phyloP scores from a whole-genome alignment of 2,329 filamentous ascomycete genomes.

The Beauveria rudraprayagi region DNA sequence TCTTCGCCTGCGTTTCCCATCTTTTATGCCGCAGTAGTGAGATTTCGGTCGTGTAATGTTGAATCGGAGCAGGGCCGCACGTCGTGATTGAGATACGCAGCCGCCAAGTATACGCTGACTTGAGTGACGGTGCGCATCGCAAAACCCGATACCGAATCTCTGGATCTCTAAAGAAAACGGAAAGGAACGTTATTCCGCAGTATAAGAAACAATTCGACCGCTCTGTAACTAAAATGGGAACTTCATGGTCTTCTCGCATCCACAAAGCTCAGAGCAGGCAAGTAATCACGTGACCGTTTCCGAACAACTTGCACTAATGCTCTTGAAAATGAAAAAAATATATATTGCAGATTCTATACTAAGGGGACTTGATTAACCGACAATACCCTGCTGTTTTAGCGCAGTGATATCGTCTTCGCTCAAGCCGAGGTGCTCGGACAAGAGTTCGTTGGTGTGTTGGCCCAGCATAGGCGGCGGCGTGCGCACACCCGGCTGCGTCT shows the following conservation, averaged over 20 bases:
- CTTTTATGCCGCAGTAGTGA: not conserved
- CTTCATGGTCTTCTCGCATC: not conserved
- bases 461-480: slow-evolving; percentile 77
- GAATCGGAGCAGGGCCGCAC: not conserved
- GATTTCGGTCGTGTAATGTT: not conserved
- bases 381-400: slow-evolving; percentile 58
- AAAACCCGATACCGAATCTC: not conserved
- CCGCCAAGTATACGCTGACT: not conserved
- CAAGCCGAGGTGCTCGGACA: slow-evolving; percentile 56
- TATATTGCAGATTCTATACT: not conserved
- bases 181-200: not conserved
- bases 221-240: not conserved
- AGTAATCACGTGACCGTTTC: not conserved
- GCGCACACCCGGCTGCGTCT: slow-evolving; percentile 67
- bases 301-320: not conserved
- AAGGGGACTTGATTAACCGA: slow-evolving; percentile 35
- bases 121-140: not conserved
- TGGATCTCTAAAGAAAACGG: not conserved
- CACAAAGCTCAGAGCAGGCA: not conserved
- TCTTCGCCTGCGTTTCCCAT: not conserved
- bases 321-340: not conserved
- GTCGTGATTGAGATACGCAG: not conserved
- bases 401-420: slow-evolving; percentile 48
- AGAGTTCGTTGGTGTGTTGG: slow-evolving; percentile 75
- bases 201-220: not conserved